Evolutionary conservation across 768 basidiomycete species (phyloP), one percentile per base, ranked within the genome.

Genomic region (Leccinum subtestaceum): DNA sequence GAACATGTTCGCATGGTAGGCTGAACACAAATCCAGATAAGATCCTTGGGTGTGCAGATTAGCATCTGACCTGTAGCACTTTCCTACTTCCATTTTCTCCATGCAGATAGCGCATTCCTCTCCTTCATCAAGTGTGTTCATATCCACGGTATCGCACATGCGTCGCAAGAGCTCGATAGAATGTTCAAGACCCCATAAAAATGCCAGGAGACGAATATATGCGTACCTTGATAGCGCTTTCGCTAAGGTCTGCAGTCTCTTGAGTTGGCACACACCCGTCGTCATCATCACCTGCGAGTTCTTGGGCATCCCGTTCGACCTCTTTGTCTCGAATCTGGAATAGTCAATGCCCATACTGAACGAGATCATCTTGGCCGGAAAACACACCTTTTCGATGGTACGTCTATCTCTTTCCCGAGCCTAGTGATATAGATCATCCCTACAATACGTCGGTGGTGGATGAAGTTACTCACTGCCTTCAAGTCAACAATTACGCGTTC

Each of bases 41-140:
- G 31, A 51, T 21, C 15, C 15, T 45, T 27, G 29, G 11, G 15
- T 38, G 29, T 15, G 25, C 19, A 25, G 2, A 25, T 15, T 38
- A 34, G 54, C n/a, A 46, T 21, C 59, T 58, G 47, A 67, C 67
- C 67, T 62, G 27, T 69, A 62, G 10, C 60, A 67, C 19, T 67
- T 65, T 46, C 5, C 49, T 25, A 55, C 56, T 29, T 6, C 11
- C 65, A 65, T 69, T 3, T 36, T 50, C 9, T 67, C 59, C 55
- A 67, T 57, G 43, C 65, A 70, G 25, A 70, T 19, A 25, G 59
- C 60, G 29, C 62, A 69, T 56, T 63, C 63, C 51, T 68, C 67
- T 46, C 29, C 58, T 36, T 67, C 63, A 27, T 51, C 67, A 43
- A 68, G 55, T 19, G 65, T 59, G 27, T 67, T 69, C 62, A 62